Base-by-base conservation (phyloP, 177 flowering plant species). In the Vitis hybrid region DNA sequence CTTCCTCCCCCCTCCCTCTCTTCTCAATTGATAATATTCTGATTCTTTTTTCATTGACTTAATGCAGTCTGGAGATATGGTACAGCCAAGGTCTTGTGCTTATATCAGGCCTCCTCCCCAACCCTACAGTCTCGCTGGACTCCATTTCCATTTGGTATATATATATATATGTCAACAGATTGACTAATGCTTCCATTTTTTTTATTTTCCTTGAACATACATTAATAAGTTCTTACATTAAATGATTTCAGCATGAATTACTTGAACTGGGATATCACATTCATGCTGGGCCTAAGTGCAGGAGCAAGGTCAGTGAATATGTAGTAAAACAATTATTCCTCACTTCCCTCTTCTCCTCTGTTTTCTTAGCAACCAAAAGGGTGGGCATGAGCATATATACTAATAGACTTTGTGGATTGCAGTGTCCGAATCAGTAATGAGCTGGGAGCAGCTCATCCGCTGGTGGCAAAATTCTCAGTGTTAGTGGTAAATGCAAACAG, bases 31-130 rank as follows among this genome's bases (percentile, higher is more conserved):
- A 1, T 39, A 5, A 39, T 39, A 39, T 39, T 39, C 45, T 58
- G 20, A 48, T 48, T 15, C 1, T 19, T 29, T 57, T 29, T 0
- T 8, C 45, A 16, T 10, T 39, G 62, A 73, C 48, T 2, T 22
- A 19, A 45, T 77, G 75, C 75, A 90, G 95, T 71, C 80, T 90
- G 90, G 95, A 90, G 79, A 85, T 90, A 66, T 90, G 96, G 96
- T 90, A 88, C 78, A 79, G 29, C 67, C 93, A 88, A 69, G 93
- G 89, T 63, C 73, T 90, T 54, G 91, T 85, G 26, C 86, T 90
- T 45, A 86, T 90, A 66, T 81, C 91, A 54, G 95, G 95, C 49
- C 84, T 85, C 51, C 86, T 90, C 2, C 57, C 95, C 34, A 78
- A 90, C 58, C 86, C 95, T 0, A 82, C 90, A 68, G 61, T 90